Base-by-base conservation (phyloP, 495 filamentous ascomycete genomes). In the Penicillium macrosclerotiorum region DNA sequence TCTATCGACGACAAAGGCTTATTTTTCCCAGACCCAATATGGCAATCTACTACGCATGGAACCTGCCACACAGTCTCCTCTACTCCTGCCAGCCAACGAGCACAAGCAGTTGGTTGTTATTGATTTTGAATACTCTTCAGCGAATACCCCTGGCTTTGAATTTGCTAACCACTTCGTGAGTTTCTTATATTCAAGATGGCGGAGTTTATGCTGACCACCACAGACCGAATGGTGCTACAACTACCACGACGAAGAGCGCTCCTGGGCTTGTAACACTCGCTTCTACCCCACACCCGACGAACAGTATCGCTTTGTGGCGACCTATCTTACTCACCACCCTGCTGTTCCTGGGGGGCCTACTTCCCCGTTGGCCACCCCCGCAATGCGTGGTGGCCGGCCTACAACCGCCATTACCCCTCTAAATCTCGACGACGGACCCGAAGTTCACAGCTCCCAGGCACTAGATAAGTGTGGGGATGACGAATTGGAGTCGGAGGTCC, bases 31-130 rank as follows among this genome's bases (percentile, higher is more conserved):
- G 88, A 95, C 93, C 18, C 93, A 99, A 83, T 97, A 97, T 60
- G 93, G 93, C 42, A 99, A 99, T 59, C 88, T 99, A 37, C 81
- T 99, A 20, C 86, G 93, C n/a, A 73, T 96, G 54, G 78, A 85
- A 35, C 90, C 94, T 4, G 77, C 79, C 37, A 84, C 85, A 32
- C 80, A 94, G 52, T 96, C 91, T 0, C 94, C 94, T 2, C 77
- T 97, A 16, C 82, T 96, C 6, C 78, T 88, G 24, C 94, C 93
- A 1, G 80, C 84, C 29, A 95, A 96, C 59, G 82, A 91, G 52
- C 93, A 99, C 69, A 96, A 90, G 64, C 91, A 92, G 59, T 80
- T 99, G 4, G 74, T 96, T 2, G 93, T 99, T 42, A 99, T 99
- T 57, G 93, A 99, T 67, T 99, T 99, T 55, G 93, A 99, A 62